Evolutionary conservation across 192 early-diverging fungal genomes (phyloP).

Genomic region (Coemansia interrupta): DNA sequence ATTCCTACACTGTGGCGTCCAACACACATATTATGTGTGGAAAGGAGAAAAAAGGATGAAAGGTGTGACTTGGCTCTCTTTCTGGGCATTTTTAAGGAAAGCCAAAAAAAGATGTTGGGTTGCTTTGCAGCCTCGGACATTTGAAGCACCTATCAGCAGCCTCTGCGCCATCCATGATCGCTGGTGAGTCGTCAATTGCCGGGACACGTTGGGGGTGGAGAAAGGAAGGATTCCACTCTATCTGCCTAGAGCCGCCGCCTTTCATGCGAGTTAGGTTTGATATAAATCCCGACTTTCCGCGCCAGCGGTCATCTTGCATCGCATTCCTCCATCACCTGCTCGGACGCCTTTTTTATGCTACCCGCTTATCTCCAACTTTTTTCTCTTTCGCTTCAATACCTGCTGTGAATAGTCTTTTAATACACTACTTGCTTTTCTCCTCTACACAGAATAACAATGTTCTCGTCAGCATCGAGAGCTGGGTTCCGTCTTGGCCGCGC

Average conservation of each 20-base stretch:
- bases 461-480: slow-evolving; percentile 14
- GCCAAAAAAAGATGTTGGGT: neutral
- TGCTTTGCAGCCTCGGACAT: neutral
- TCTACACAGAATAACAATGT: slow-evolving; percentile 13
- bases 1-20: no score
- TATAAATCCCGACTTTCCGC: neutral
- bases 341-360: neutral
- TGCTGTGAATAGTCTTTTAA: slow-evolving; percentile 1
- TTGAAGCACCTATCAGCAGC: slow-evolving; percentile 5
- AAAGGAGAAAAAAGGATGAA: neutral
- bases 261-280: no score
- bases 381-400: neutral
- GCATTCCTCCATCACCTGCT: neutral
- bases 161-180: no score
- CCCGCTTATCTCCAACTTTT: neutral
- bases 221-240: neutral
- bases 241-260: slow-evolving; percentile 5
- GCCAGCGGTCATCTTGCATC: neutral
- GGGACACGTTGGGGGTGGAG: neutral
- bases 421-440: neutral
- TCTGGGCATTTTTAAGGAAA: neutral
- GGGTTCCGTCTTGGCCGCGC: slow-evolving; percentile 19
- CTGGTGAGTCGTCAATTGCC: neutral
- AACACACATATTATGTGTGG: no score
- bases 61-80: neutral